Evolutionary conservation across 768 basidiomycete genomes (phyloP), one percentile per base, ranked within the genome.

Genomic region (Termitomyces sp.): DNA sequence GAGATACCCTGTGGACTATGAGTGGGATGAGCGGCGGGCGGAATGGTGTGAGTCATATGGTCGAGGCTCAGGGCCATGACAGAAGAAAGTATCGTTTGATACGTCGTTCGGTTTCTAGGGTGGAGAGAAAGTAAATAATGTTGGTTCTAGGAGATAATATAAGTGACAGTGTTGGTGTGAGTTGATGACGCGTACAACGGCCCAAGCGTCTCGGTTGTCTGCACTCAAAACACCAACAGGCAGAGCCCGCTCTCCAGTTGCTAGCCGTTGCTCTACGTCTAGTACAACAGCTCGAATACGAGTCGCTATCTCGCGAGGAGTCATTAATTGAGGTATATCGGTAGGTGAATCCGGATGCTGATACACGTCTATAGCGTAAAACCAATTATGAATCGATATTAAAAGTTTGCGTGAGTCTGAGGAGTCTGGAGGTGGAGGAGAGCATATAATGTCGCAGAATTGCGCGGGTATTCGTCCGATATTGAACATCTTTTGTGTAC

Each of bases 1-100:
- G 75, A 70, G 51, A 70, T 73, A 61, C 67, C 73, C 68, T 74
- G 73, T 61, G 74, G 62, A 56, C 66, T 67, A 42, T 34, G 55
- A 45, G 66, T 61, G 17, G 66, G 50, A 12, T 70, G 70, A 2
- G 69, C 54, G 6, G 65, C 47, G 15, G 76, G 74, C 29, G 74
- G 68, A 51, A 77, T 69, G 10, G 68, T 65, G 65, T 86, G 77
- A 3, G 88, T 86, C 63, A 85, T 86, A 54, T 87, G 82, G 65
- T 98, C 96, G 29, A 98, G 85, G 55, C 86, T 90, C 60, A 98
- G 79, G 3, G 81, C 85, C 74, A 97, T 86, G 42, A 95, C 76
- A 9, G 89, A 88, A n/a, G 86, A 78, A 14, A 89, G 83, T 62
- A 97, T 86, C 4, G 79, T 77, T 57, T 84, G 74, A 47, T 92